These are phyloP conservation scores for Acer campestre DNA, from an alignment of 345 rosid species.

Conservation along the genomic window DNA sequence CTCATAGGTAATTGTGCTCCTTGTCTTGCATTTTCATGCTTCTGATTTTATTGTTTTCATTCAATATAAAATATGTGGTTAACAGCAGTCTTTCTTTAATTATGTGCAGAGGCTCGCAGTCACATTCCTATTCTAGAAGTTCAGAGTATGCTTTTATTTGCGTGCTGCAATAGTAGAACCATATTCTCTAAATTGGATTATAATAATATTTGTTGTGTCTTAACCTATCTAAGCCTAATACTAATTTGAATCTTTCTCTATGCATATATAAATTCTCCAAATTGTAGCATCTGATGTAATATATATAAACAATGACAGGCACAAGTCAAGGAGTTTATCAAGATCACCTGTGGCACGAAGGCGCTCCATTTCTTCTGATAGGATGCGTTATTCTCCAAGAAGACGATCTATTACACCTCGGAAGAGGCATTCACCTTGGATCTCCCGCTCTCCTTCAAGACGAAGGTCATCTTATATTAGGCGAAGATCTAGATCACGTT, in stretches of 20 bases:
- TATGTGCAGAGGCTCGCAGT: constrained; percentile 50
- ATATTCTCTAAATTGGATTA: constrained; percentile 5
- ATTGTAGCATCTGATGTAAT: constrained; percentile 16
- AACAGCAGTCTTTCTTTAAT: constrained; percentile 11
- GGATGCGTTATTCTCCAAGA: constrained; percentile 38
- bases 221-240: neutral
- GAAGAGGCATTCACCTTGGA: constrained; percentile 46
- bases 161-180: constrained; percentile 4
- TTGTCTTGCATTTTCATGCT: constrained; percentile 10
- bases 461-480: constrained; percentile 48
- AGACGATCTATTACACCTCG: constrained; percentile 46
- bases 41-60: neutral
- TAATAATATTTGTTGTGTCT: neutral
- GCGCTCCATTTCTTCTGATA: constrained; percentile 42
- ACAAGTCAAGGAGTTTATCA: constrained; percentile 71
- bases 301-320: constrained; percentile 34
- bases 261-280: neutral
- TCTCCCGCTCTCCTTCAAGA: constrained; percentile 58
- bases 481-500: constrained; percentile 58
- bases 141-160: constrained; percentile 49
- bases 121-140: constrained; percentile 68
- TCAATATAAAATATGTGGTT: neutral
- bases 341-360: constrained; percentile 51
- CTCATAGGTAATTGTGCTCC: constrained; percentile 33
- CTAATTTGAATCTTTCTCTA: neutral